These are phyloP conservation scores for Cyclanthera cordifolia DNA, from an alignment of 306 rosid species.

Conservation along the genomic window DNA sequence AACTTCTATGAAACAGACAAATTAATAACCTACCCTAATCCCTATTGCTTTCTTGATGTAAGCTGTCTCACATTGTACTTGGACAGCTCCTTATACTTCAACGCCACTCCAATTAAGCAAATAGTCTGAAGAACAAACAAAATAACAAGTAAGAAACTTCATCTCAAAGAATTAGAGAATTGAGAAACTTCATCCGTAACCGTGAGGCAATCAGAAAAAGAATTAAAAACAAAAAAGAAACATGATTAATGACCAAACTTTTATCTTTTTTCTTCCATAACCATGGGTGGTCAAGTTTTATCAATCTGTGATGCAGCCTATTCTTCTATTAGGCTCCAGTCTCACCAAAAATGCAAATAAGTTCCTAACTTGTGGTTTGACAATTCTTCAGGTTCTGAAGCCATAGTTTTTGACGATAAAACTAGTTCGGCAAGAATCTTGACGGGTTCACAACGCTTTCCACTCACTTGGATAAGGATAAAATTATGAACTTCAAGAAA, in stretches of 20 bases:
- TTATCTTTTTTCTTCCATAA: background rate
- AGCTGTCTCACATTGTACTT: slow-evolving; percentile 93
- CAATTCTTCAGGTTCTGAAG: background rate
- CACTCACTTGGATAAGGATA: background rate
- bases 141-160: background rate
- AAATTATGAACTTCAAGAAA: background rate
- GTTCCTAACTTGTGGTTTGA: background rate
- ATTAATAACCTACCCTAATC: slow-evolving; percentile 21
- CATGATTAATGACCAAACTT: background rate
- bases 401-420: background rate
- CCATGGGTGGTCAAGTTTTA: background rate
- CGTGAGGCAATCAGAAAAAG: background rate
- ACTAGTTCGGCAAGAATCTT: background rate
- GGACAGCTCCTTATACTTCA: slow-evolving; percentile 65
- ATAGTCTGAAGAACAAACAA: slow-evolving; percentile 50
- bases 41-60: slow-evolving; percentile 42
- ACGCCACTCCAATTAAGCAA: slow-evolving; percentile 79
- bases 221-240: background rate
- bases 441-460: background rate
- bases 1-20: background rate
- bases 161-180: background rate
- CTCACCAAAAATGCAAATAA: background rate
- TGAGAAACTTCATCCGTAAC: too few relatives aligned
- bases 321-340: background rate
- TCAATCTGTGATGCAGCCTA: background rate